These are phyloP conservation scores for Neopestalotiopsis rosae DNA, from an alignment of 2,329 filamentous ascomycete genomes.

Conservation along the genomic window DNA sequence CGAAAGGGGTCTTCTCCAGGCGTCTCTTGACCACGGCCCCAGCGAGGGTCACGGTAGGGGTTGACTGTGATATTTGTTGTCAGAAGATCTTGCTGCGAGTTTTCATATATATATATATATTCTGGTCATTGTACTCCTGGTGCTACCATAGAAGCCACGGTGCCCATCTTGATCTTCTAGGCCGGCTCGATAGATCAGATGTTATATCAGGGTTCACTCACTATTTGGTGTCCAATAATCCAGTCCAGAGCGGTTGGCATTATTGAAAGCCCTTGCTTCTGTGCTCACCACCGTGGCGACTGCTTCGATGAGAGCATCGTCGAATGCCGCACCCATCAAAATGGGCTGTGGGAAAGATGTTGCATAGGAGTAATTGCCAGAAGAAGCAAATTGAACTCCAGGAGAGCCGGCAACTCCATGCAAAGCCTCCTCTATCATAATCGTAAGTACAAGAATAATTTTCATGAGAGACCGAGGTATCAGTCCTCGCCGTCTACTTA, in stretches of 20 bases:
- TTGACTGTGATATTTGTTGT: slow-evolving; percentile 22
- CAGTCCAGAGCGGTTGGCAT: slow-evolving; percentile 33
- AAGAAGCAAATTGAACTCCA: slow-evolving; percentile 41
- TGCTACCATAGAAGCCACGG: too few species aligned
- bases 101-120: background rate
- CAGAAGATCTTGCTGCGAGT: background rate
- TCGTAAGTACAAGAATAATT: background rate
- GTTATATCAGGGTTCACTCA: background rate
- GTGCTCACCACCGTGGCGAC: slow-evolving; percentile 35
- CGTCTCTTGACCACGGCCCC: slow-evolving; percentile 34
- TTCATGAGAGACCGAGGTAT: background rate
- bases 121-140: too few species aligned
- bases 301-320: slow-evolving; percentile 35
- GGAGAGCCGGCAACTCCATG: slow-evolving; percentile 64
- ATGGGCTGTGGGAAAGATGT: slow-evolving; percentile 39
- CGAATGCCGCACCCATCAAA: slow-evolving; percentile 36
- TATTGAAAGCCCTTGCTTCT: slow-evolving; percentile 38
- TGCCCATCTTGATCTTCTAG: background rate
- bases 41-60: slow-evolving; percentile 29
- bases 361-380: slow-evolving; percentile 33
- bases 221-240: slow-evolving; percentile 33
- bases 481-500: slow-evolving; percentile 21
- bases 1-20: slow-evolving; percentile 42
- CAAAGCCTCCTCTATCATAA: slow-evolving; percentile 55
- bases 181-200: background rate